Evolutionary conservation across 1,284 basidiomycete species (phyloP).

Genomic region (Papiliotrema fonsecae): DNA sequence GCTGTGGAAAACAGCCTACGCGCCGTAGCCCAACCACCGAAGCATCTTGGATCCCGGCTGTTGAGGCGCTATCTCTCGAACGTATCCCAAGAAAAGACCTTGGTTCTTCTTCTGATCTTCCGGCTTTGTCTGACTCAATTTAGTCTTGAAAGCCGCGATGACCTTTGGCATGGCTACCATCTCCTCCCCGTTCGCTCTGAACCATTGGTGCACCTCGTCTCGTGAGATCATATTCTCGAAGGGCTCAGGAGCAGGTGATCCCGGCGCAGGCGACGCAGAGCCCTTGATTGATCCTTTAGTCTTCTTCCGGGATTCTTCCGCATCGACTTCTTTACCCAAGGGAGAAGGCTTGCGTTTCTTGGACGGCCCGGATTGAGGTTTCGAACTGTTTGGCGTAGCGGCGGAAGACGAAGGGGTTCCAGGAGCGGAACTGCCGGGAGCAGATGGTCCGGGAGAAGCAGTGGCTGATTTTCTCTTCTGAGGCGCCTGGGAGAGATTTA

Average conservation of each 20-base stretch:
- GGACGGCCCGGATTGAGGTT: background rate
- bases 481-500: too few relatives aligned
- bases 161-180: conserved; percentile 22
- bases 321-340: conserved; percentile 7
- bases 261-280: conserved; percentile 36
- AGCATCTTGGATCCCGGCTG: conserved; percentile 3
- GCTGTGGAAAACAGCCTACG: too few relatives aligned
- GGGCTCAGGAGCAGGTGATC: conserved; percentile 7
- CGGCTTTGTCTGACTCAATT: conserved; percentile 8
- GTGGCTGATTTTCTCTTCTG: conserved; percentile 5
- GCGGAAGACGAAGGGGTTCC: background rate
- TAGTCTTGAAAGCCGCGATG: conserved; percentile 25
- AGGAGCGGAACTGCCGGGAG: background rate
- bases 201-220: conserved; percentile 35
- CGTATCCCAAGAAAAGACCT: conserved; percentile 24
- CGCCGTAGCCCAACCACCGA: too few relatives aligned
- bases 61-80: conserved; percentile 23
- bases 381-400: background rate
- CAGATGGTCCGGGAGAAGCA: conserved; percentile 10
- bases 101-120: conserved; percentile 21
- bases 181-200: conserved; percentile 13
- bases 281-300: conserved; percentile 45
- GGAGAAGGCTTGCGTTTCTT: conserved; percentile 20
- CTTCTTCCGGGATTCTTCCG: conserved; percentile 38
- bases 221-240: conserved; percentile 37